These are phyloP conservation scores for Penicillium verhagenii DNA, from an alignment of 495 filamentous ascomycete genomes.

Conservation along the genomic window DNA sequence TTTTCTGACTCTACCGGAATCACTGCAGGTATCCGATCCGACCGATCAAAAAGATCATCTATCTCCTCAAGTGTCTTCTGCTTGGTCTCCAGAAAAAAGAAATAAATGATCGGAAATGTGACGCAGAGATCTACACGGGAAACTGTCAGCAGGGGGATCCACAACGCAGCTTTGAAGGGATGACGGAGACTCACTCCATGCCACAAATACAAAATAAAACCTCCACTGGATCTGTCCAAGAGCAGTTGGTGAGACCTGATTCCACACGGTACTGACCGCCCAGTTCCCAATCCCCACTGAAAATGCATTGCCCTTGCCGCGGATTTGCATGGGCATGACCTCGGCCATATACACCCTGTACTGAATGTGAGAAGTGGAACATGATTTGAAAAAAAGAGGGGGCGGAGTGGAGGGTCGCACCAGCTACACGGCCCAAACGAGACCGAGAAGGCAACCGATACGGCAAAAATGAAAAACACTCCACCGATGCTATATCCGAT, in stretches of 20 bases:
- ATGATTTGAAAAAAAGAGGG: not conserved
- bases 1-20: not conserved
- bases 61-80: slow-evolving; percentile 56
- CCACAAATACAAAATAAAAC: slow-evolving; percentile 49
- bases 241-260: slow-evolving; percentile 49
- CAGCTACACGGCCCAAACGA: slow-evolving; percentile 49
- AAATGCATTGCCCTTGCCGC: slow-evolving; percentile 47
- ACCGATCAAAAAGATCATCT: slow-evolving; percentile 52
- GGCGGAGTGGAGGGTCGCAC: slow-evolving; percentile 23
- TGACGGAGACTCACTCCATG: slow-evolving; percentile 31
- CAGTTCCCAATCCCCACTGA: slow-evolving; percentile 50
- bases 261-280: slow-evolving; percentile 50
- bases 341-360: slow-evolving; percentile 48
- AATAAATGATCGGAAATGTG: slow-evolving; percentile 43
- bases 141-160: slow-evolving; percentile 11
- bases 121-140: slow-evolving; percentile 32
- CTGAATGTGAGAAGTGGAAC: not conserved
- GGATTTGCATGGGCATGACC: slow-evolving; percentile 52
- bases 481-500: slow-evolving; percentile 41
- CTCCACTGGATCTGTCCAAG: slow-evolving; percentile 39
- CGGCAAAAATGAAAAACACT: slow-evolving; percentile 51
- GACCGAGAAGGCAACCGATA: slow-evolving; percentile 46
- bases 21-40: slow-evolving; percentile 25
- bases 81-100: slow-evolving; percentile 57
- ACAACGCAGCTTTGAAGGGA: not conserved